Evolutionary conservation across 768 basidiomycete species (phyloP).

Genomic region (Suillus paluster): DNA sequence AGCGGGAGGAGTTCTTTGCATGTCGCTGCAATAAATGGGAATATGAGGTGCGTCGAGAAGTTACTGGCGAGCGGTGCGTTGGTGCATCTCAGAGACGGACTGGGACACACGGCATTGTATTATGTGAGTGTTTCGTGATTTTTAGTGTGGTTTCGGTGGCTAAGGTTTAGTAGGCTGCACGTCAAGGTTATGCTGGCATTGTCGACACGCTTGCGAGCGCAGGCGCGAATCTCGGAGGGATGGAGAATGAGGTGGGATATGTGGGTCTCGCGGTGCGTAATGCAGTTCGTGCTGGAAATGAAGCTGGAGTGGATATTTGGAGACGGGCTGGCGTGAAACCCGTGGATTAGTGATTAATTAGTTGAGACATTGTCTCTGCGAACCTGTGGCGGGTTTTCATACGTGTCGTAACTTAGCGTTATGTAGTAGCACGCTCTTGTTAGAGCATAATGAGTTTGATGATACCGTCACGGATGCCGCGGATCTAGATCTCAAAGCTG

Average conservation of each 20-base stretch:
- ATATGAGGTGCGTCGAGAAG: slow-evolving; percentile 42
- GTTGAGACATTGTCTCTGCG: not conserved
- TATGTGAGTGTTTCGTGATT: slow-evolving; percentile 53
- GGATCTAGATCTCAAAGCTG: no score
- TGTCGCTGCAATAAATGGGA: slow-evolving; percentile 75
- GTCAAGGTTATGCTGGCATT: slow-evolving; percentile 64
- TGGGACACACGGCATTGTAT: slow-evolving; percentile 86
- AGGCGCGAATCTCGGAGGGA: slow-evolving; percentile 74
- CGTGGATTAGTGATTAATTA: not conserved
- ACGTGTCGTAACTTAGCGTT: not conserved
- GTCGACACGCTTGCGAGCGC: slow-evolving; percentile 71
- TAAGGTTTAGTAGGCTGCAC: slow-evolving; percentile 59
- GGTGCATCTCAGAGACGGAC: slow-evolving; percentile 77
- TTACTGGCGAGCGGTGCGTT: slow-evolving; percentile 77
- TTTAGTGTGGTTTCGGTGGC: not conserved
- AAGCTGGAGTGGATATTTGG: slow-evolving; percentile 55
- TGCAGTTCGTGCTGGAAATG: slow-evolving; percentile 46
- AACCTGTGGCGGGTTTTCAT: not conserved
- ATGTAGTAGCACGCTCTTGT: not conserved
- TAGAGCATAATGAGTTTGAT: not conserved
- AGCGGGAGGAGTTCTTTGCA: slow-evolving; percentile 81
- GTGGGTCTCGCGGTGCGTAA: slow-evolving; percentile 49
- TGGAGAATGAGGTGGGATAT: slow-evolving; percentile 64
- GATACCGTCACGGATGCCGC: not conserved
- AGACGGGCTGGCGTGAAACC: slow-evolving; percentile 48